Evolutionary conservation across 371 early-diverging fungal genomes (phyloP).

Genomic region (Apophysomyces variabilis): DNA sequence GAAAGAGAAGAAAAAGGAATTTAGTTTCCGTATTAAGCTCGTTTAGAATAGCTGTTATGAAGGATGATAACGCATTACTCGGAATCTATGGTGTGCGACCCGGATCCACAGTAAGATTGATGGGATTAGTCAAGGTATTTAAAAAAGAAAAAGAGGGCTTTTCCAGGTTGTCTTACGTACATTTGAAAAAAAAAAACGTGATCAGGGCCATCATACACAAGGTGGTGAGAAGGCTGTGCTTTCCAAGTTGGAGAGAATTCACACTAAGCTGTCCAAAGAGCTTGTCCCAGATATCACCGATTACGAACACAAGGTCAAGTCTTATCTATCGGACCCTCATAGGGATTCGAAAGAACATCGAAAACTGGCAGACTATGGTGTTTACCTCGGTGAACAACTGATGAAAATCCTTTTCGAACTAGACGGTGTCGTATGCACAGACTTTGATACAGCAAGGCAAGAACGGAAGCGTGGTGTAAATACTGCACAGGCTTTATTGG

Average conservation of each 20-base stretch:
- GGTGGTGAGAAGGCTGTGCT: conserved; percentile 17
- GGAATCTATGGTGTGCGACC: conserved; percentile 23
- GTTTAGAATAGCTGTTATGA: conserved; percentile 28
- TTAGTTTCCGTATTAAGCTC: background rate
- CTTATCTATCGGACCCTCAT: conserved; percentile 12
- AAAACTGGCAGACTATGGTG: conserved; percentile 25
- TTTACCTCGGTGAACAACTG: conserved; percentile 26
- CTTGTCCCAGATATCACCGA: conserved; percentile 25
- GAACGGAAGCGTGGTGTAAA: conserved; percentile 25
- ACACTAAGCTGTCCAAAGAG: conserved; percentile 13
- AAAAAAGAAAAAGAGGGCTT: background rate
- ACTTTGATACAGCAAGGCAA: conserved; percentile 23
- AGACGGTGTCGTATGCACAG: conserved; percentile 22
- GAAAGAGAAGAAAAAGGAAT: background rate
- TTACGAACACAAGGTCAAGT: conserved; percentile 27
- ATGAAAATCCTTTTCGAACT: conserved; percentile 31
- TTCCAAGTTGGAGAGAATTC: conserved; percentile 9
- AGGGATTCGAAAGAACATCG: conserved; percentile 15
- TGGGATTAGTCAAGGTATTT: conserved; percentile 14
- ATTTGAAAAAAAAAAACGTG: background rate
- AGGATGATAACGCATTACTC: conserved; percentile 21
- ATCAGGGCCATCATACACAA: conserved; percentile 3
- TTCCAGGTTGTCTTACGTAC: background rate
- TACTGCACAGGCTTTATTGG: conserved; percentile 20
- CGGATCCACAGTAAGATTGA: conserved; percentile 23